Evolutionary conservation across 805 yeast genomes (phyloP).

Genomic region (Nakazawaea pomicola): DNA sequence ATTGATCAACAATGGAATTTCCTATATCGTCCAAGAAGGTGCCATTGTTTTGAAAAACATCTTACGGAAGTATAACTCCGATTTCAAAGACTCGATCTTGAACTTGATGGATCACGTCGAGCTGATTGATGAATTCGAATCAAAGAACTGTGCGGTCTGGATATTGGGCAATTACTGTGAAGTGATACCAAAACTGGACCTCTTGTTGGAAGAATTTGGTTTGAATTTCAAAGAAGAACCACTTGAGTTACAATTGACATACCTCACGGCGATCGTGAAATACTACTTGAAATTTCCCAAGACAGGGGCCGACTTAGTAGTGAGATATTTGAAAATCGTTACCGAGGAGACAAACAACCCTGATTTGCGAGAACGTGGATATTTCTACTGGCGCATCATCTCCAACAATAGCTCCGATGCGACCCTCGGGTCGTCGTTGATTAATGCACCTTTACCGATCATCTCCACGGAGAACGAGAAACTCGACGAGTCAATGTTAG

Average conservation of each 20-base stretch:
- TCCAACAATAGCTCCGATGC: constrained; percentile 38
- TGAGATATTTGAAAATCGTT: constrained; percentile 56
- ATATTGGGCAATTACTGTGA: constrained; percentile 68
- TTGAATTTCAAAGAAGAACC: constrained; percentile 56
- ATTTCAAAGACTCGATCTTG: constrained; percentile 40
- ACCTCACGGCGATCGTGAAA: constrained; percentile 71
- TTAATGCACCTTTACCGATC: constrained; percentile 56
- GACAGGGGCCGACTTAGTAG: constrained; percentile 49
- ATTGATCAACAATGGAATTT: constrained; percentile 57
- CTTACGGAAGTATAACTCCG: constrained; percentile 65
- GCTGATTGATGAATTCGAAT: constrained; percentile 67
- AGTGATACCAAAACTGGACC: constrained; percentile 36
- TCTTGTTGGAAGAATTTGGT: constrained; percentile 37
- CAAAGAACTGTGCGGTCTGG: constrained; percentile 80
- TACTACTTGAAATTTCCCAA: constrained; percentile 53
- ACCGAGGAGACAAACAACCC: constrained; percentile 78
- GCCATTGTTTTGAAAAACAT: constrained; percentile 73
- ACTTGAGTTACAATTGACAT: constrained; percentile 66
- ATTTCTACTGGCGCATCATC: constrained; percentile 78
- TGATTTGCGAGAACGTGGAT: constrained; percentile 82
- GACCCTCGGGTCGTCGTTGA: constrained; percentile 43
- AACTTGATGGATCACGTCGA: constrained; percentile 40
- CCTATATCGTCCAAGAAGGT: constrained; percentile 77
- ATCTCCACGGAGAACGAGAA: constrained; percentile 65
- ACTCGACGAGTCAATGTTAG: constrained; percentile 63